Evolutionary conservation across 2,329 filamentous ascomycete species (phyloP).

Genomic region (Stagonosporopsis rhizophila): DNA sequence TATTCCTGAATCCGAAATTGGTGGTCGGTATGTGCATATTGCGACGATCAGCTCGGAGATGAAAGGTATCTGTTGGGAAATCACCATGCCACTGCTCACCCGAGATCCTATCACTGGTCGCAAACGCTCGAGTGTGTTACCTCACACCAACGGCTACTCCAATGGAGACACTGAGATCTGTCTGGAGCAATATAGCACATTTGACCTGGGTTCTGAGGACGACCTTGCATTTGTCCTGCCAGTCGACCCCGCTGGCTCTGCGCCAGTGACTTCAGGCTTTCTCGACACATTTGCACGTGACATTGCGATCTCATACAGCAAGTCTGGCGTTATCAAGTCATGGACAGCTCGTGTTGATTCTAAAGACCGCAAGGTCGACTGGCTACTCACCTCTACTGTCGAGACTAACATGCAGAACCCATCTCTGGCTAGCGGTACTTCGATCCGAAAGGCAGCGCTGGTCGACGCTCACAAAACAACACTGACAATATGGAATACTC

Average conservation of each 20-base stretch:
- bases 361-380: constrained; percentile 69
- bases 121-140: constrained; percentile 30
- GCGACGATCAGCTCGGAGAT: constrained; percentile 83
- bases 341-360: constrained; percentile 81
- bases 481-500: constrained; percentile 90
- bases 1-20: constrained; percentile 69
- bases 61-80: constrained; percentile 81
- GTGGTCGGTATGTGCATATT: constrained; percentile 65
- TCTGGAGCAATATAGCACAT: constrained; percentile 73
- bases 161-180: constrained; percentile 49
- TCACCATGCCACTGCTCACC: constrained; percentile 63
- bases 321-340: constrained; percentile 75
- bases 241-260: constrained; percentile 83
- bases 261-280: constrained; percentile 75
- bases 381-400: constrained; percentile 81
- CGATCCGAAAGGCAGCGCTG: constrained; percentile 83
- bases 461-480: constrained; percentile 76
- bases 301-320: constrained; percentile 84
- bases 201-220: constrained; percentile 66
- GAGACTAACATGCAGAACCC: constrained; percentile 78
- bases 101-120: constrained; percentile 38
- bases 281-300: constrained; percentile 87
- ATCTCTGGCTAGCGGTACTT: constrained; percentile 82
- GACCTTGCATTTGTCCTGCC: constrained; percentile 71
- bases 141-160: constrained; percentile 37